Base-by-base conservation (phyloP, 2,329 filamentous ascomycete genomes). In the Stachybotrys chlorohalonatus region DNA sequence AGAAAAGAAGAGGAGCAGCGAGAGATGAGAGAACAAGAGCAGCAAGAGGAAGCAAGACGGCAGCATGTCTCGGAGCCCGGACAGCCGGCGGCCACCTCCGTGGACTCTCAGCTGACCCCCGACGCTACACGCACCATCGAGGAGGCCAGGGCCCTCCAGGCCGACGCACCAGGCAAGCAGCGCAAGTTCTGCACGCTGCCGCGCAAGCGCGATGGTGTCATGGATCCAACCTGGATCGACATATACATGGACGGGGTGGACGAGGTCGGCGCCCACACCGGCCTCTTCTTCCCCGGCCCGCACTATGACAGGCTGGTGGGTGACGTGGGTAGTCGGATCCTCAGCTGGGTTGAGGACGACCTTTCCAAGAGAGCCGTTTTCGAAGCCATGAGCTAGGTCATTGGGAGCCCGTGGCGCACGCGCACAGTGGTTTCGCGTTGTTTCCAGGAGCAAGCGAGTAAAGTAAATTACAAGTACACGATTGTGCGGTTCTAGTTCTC, bases 211-310 rank as follows among this genome's bases (percentile, higher is more conserved):
- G 67, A 76, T 53, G 84, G 83, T 7, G 73, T 76, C 56, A 73
- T 77, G 48, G 90, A 95, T 66, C 73, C 80, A 5, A 82, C 85
- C 15, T 96, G 92, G 91, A 74, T 91, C 1, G 78, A 85, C 49
- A 81, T 96, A 3, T 85, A 84, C 63, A 94, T 96, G 88, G 80
- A 86, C 55, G 85, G 84, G 53, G 84, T 94, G 57, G 91, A 95
- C 65, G 89, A 95, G 69, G 87, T 95, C 1, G 85, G 83, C 7
- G 92, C 91, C 9, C 91, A 95, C 67, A 93, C 89, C 58, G 86
- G 87, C 0, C 73, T 96, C 52, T 96, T 95, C 72, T 82, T 89
- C 49, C 72, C 83, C 11, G 85, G 86, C 7, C 78, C 84, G 56
- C 85, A 89, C 55, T 93, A 94, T 64, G 87, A 91, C 62, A 73